Conservation (phyloP, 192 early-diverging fungal genomes). For the Radiomyces spectabilis region DNA sequence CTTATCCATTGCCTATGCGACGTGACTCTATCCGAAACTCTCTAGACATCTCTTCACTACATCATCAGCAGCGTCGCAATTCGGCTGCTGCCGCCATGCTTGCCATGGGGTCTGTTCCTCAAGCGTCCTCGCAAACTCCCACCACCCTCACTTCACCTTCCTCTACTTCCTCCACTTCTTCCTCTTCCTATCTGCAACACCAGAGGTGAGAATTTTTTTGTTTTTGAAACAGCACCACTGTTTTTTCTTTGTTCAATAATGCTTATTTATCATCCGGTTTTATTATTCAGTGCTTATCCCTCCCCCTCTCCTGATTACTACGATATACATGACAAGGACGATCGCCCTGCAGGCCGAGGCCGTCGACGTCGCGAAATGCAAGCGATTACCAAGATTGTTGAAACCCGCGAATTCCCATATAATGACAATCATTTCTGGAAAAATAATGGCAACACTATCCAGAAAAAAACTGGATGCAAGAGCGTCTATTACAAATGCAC, state of each 20-base stretch:
- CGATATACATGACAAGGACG: neutral
- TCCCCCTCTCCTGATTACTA: constrained; percentile 10
- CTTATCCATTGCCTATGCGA: too few species aligned
- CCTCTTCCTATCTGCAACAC: neutral
- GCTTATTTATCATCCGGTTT: neutral
- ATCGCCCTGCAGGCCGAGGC: too few species aligned
- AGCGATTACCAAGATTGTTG: constrained; percentile 50
- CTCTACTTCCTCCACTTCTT: neutral
- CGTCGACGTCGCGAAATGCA: constrained; percentile 54
- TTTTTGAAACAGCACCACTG: neutral
- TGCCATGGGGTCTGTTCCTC: constrained; percentile 10
- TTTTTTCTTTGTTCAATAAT: neutral
- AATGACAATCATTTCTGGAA: constrained; percentile 48
- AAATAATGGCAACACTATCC: constrained; percentile 52
- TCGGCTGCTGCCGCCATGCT: constrained; percentile 24
- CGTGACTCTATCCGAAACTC: too few species aligned
- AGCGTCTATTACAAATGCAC: constrained; percentile 57
- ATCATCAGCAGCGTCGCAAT: constrained; percentile 14
- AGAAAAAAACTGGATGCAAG: constrained; percentile 50
- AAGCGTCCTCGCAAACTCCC: too few species aligned
- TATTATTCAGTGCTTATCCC: constrained; percentile 7
- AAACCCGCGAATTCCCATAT: constrained; percentile 40
- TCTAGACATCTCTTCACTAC: too few species aligned
- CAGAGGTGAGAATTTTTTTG: neutral
- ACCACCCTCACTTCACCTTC: neutral